Base-by-base conservation (phyloP, 1,139 yeast genomes). In the Hansenula sp. region DNA sequence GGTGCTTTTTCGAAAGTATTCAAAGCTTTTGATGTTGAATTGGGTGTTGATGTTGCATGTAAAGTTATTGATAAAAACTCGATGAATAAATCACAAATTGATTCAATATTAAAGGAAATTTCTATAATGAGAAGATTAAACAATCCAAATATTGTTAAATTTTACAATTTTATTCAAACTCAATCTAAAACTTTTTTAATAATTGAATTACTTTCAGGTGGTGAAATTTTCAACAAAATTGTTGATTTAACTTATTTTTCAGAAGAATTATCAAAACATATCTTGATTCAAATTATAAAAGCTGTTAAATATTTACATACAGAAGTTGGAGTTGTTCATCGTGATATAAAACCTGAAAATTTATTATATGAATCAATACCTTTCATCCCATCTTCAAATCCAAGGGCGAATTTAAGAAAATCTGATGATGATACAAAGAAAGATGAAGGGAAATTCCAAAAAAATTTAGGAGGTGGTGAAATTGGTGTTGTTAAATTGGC, bases 331-430 rank as follows among this genome's bases (percentile, higher is more conserved):
- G 83, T 93, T 38, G 98, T 90, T 18, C 99, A 93, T 64, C 74
- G 99, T 45, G 99, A 93, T 64, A 85, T 91, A 53, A 93, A 93
- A 63, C 98, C 98, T 0, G 99, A 93, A 57, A 93, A 91, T 63
- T 70, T 93, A 44, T 70, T 93, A 42, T 93, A 87, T 64, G 80
- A 81, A 50, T 94, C 95, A 2, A 79, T 84, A 41, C 83, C 79
- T 3, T 72, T 73, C 48, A 61, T 72, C 15, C 84, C 89, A 1
- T 74, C 79, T 4, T 72, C 78, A 7, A 72, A 68, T 39, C 68
- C 68, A 36, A 9, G 19, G 2, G 24, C 33, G 28, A 65, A 65
- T 28, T 68, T 81, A 37, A 72, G 96, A 33, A 72, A 77, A 46
- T 84, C 91, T 13, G 97, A 90, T 61, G 97, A 90, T 61, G 68